Evolutionary conservation across 768 basidiomycete species (phyloP), one percentile per base, ranked within the genome.

Genomic region (Melanogaster broomeanus): DNA sequence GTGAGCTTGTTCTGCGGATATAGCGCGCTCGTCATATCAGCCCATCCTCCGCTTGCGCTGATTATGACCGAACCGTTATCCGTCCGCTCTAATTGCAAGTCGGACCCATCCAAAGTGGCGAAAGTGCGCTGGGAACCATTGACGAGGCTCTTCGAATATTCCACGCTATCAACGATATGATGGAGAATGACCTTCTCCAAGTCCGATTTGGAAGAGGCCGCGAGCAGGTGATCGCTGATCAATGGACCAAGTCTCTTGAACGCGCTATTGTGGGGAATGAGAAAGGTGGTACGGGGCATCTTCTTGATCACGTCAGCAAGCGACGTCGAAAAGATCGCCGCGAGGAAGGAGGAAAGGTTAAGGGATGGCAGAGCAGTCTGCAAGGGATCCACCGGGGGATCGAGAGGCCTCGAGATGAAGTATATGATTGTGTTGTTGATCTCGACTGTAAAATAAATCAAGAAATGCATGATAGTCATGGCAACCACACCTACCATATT

Each of bases 271-370:
- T 81, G 84, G 9, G 97, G 97, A 30, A 97, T 84, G 35, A 99
- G 80, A 51, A 93, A 80, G 3, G 94, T 88, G 1, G 87, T 86
- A 8, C 81, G 82, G 4, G 90, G 86, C 21, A 79, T 80, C 19
- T 63, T 75, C 62, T 82, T 78, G 51, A 93, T 71, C 19, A 71
- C 76, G 28, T 90, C 84, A 9, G 91, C 90, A 42, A 98, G 80
- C 11, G 82, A 82, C 11, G 93, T 88, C 2, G 96, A 91, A 67
- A 93, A 94, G 24, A 93, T 75, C 7, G 93, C 86, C 0, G 94
- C 93, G 42, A 98, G 81, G 72, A 95, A 99, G 18, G 87, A 83
- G 3, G 96, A 98, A 16, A 93, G 78, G 35, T 93, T 85, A n/a
- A 97, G 78, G 48, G 80, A 74, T 3, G 93, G 88, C 15, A 95